Conservation (phyloP, 192 early-diverging fungal species). For the Lunasporangiospora selenospora region DNA sequence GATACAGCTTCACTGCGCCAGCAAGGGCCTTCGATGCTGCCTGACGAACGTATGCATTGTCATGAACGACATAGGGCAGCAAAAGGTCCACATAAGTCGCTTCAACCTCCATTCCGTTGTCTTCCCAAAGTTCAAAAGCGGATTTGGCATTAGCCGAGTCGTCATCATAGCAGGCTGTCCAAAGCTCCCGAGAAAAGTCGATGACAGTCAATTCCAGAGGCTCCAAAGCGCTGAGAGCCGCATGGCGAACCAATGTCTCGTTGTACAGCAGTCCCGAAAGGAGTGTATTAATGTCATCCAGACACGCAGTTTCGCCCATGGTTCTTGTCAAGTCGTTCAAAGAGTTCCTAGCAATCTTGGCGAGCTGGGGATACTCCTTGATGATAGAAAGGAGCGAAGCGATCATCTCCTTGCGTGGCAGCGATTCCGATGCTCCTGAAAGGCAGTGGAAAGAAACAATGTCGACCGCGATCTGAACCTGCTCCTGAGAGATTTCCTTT, state of each 20-base stretch:
- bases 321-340: slow-evolving; percentile 53
- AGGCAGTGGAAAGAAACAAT: slow-evolving; percentile 68
- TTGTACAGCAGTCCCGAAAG: slow-evolving; percentile 68
- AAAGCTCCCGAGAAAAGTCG: slow-evolving; percentile 71
- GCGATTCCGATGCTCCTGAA: slow-evolving; percentile 52
- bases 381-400: slow-evolving; percentile 66
- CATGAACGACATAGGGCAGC: slow-evolving; percentile 53
- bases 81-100: slow-evolving; percentile 54
- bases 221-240: slow-evolving; percentile 69
- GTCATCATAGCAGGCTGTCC: slow-evolving; percentile 72
- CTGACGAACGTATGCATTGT: slow-evolving; percentile 61
- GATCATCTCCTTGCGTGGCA: slow-evolving; percentile 73
- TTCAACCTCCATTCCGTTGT: slow-evolving; percentile 63
- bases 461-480: slow-evolving; percentile 71
- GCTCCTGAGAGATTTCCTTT: slow-evolving; percentile 61
- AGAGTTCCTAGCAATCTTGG: slow-evolving; percentile 61
- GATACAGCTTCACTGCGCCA: slow-evolving; percentile 63
- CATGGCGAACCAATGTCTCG: slow-evolving; percentile 71
- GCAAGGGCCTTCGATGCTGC: slow-evolving; percentile 70
- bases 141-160: slow-evolving; percentile 61
- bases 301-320: slow-evolving; percentile 53
- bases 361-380: slow-evolving; percentile 63
- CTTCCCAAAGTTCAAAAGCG: slow-evolving; percentile 70
- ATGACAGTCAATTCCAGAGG: slow-evolving; percentile 61
- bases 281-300: slow-evolving; percentile 62